A percentile compares a stretch with the other conserved stretches of the same genome.
Evolutionary conservation across 495 filamentous ascomycete genomes (phyloP).

Genomic region (Neurospora terricola): DNA sequence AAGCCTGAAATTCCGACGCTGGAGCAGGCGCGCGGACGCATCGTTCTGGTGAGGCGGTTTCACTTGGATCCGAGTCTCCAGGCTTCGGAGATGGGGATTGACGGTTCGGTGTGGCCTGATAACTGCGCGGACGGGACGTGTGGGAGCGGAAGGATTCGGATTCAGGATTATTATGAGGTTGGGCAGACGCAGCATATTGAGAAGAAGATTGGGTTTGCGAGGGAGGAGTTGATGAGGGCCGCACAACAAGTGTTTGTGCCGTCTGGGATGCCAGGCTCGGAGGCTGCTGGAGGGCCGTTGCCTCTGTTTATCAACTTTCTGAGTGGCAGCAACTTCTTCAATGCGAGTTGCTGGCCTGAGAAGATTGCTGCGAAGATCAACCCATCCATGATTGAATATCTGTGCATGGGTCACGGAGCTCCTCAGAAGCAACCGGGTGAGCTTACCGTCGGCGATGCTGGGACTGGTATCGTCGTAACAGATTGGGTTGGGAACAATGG

Average conservation of each 20-base stretch:
- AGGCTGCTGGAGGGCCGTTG: constrained; percentile 20
- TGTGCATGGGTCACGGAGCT: constrained; percentile 58
- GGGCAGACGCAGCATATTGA: constrained; percentile 62
- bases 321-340: constrained; percentile 89
- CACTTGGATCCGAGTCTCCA: constrained; percentile 49
- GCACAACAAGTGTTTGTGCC: constrained; percentile 30
- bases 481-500: constrained; percentile 87
- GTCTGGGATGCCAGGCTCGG: background rate
- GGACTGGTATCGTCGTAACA: constrained; percentile 84
- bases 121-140: constrained; percentile 72
- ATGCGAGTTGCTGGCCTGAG: constrained; percentile 83
- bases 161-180: constrained; percentile 96
- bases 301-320: constrained; percentile 90
- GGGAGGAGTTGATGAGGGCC: constrained; percentile 66
- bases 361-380: constrained; percentile 87
- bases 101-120: constrained; percentile 77
- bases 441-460: constrained; percentile 54
- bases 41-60: constrained; percentile 81
- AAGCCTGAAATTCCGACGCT: constrained; percentile 70
- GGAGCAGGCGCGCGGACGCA: constrained; percentile 70
- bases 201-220: constrained; percentile 66
- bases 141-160: constrained; percentile 61
- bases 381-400: constrained; percentile 70
- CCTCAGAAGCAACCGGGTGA: constrained; percentile 32
- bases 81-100: constrained; percentile 61